phyloP scores from a whole-genome alignment of 2,329 filamentous ascomycete species.

The Microdochium trichocladiopsis region DNA sequence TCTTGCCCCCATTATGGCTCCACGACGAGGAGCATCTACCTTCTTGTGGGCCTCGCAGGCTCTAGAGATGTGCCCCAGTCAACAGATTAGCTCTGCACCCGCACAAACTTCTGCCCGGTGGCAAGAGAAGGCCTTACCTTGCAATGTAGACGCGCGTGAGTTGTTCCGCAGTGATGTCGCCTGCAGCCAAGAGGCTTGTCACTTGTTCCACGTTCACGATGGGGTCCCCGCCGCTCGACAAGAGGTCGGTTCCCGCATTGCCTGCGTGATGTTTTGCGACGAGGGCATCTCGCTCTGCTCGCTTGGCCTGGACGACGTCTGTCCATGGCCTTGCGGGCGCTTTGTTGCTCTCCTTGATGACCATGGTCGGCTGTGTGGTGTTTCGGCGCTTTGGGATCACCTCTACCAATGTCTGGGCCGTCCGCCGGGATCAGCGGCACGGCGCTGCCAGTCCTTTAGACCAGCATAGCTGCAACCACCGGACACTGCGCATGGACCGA shows the following conservation, averaged over 20 bases:
- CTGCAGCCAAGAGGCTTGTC: neutral
- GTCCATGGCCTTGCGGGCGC: neutral
- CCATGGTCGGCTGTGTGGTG: neutral
- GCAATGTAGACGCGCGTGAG: neutral
- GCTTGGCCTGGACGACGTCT: neutral
- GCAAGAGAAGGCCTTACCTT: neutral
- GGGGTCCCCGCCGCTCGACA: neutral
- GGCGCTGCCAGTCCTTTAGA: neutral
- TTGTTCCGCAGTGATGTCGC: neutral
- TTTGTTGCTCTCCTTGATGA: neutral
- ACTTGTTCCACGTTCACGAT: neutral
- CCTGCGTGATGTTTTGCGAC: neutral
- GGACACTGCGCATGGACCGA: neutral
- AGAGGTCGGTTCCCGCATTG: neutral
- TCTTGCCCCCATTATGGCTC: neutral
- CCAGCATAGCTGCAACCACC: neutral
- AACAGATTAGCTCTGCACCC: neutral
- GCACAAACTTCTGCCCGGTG: neutral
- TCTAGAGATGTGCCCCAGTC: neutral
- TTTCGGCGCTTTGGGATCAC: too few species aligned
- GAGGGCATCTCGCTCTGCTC: neutral
- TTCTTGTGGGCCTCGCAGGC: neutral
- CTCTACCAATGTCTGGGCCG: neutral
- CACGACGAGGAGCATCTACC: neutral
- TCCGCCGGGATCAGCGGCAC: neutral